A percentile compares a stretch with the other conserved stretches of the same genome.
Conservation (phyloP, 495 filamentous ascomycete species). For the Penicillium herquei region DNA sequence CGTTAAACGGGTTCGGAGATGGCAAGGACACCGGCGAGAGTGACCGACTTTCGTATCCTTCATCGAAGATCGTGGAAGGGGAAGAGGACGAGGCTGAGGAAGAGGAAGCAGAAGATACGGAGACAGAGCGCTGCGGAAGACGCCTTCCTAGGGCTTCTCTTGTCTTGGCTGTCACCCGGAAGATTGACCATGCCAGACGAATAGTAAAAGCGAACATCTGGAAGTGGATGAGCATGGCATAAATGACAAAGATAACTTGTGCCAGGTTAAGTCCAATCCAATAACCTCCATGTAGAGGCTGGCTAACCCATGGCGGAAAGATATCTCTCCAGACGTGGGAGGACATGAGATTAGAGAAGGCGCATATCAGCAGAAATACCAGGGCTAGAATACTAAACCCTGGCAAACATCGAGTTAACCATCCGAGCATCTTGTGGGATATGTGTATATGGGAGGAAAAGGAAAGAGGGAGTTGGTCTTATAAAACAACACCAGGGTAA, state of each 20-base stretch:
- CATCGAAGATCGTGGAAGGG: neutral
- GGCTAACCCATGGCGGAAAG: constrained; percentile 6
- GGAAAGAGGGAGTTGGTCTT: neutral
- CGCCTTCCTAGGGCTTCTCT: constrained; percentile 26
- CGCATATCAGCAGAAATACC: constrained; percentile 21
- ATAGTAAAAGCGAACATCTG: constrained; percentile 31
- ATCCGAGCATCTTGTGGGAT: constrained; percentile 21
- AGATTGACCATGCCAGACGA: constrained; percentile 31
- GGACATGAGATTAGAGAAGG: constrained; percentile 23
- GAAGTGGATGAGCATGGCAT: constrained; percentile 28
- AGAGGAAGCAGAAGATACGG: constrained; percentile 2
- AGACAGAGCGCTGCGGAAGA: neutral
- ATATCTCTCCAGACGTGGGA: constrained; percentile 18
- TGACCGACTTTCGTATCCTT: constrained; percentile 7
- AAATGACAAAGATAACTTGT: constrained; percentile 33
- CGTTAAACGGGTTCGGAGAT: constrained; percentile 9
- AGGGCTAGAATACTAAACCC: constrained; percentile 37
- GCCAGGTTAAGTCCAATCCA: constrained; percentile 24
- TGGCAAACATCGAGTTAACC: constrained; percentile 37
- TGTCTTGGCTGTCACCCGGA: constrained; percentile 20
- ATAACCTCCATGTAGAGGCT: constrained; percentile 7
- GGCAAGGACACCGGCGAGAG: constrained; percentile 11
- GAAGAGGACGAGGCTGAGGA: constrained; percentile 5
- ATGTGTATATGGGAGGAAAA: neutral
- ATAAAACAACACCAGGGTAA: neutral